These are phyloP conservation scores for Westerdykella ornata DNA, from an alignment of 2,329 filamentous ascomycete genomes.

Conservation along the genomic window DNA sequence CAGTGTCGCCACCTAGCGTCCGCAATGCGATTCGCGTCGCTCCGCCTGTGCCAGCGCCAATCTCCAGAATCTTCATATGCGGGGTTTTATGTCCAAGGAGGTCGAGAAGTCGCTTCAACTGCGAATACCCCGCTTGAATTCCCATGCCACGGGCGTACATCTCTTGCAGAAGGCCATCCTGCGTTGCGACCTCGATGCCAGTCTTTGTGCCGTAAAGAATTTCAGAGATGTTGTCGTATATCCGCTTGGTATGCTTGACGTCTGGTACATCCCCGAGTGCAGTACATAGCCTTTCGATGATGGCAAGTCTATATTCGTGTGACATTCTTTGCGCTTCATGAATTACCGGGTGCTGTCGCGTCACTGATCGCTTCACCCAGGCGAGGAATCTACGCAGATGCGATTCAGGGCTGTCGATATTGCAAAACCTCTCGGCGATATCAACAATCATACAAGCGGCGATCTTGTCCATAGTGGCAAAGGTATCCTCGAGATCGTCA, in stretches of 20 bases:
- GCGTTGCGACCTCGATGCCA: conserved; percentile 7
- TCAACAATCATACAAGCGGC: conserved; percentile 1
- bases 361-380: neutral
- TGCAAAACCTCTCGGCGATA: conserved; percentile 1
- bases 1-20: conserved; percentile 1
- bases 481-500: neutral
- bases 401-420: neutral
- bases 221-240: conserved; percentile 14
- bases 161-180: conserved; percentile 4
- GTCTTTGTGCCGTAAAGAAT: conserved; percentile 7
- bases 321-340: neutral
- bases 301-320: neutral
- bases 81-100: conserved; percentile 36
- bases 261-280: conserved; percentile 12
- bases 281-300: conserved; percentile 4
- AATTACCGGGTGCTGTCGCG: too few relatives aligned
- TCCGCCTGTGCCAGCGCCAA: conserved; percentile 14
- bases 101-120: conserved; percentile 23
- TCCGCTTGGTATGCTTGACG: conserved; percentile 4
- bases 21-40: neutral
- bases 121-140: conserved; percentile 8
- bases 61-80: conserved; percentile 28
- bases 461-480: conserved; percentile 1
- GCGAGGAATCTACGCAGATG: conserved; percentile 1
- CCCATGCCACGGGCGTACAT: conserved; percentile 10